phyloP scores from a whole-genome alignment of 1,284 basidiomycete species.

The Microbotryomycetes sp. region DNA sequence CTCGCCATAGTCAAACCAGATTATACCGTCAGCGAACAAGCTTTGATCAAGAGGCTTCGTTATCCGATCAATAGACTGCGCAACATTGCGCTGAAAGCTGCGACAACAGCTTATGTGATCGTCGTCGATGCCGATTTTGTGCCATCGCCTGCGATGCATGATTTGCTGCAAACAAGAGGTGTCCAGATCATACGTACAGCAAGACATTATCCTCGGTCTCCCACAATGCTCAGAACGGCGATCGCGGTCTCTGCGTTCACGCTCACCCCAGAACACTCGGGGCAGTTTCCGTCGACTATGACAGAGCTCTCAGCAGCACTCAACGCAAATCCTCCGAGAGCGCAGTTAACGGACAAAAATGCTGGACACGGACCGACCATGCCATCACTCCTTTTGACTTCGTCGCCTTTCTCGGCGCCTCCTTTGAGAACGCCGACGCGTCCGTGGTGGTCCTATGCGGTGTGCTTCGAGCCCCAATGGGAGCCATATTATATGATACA shows the following conservation, averaged over 20 bases:
- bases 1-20: constrained; percentile 16
- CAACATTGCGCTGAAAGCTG: constrained; percentile 8
- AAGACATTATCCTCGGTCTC: neutral
- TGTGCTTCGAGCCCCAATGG: constrained; percentile 25
- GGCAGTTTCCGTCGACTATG: neutral
- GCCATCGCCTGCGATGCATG: constrained; percentile 16
- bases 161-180: neutral
- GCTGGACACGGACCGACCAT: constrained; percentile 21
- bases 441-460: constrained; percentile 1
- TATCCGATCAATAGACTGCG: constrained; percentile 26
- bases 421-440: neutral
- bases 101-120: constrained; percentile 2
- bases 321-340: neutral
- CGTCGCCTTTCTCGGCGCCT: neutral
- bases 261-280: neutral
- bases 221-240: constrained; percentile 9
- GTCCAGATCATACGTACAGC: neutral
- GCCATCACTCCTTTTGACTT: constrained; percentile 13
- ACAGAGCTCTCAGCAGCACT: neutral
- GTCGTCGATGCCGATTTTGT: constrained; percentile 24
- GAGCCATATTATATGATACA: constrained; percentile 24
- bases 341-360: constrained; percentile 17
- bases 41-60: constrained; percentile 12
- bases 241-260: constrained; percentile 20
- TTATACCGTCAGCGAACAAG: neutral